Evolutionary conservation across 2,329 filamentous ascomycete genomes (phyloP).

Genomic region (Cercospora brassicicola): DNA sequence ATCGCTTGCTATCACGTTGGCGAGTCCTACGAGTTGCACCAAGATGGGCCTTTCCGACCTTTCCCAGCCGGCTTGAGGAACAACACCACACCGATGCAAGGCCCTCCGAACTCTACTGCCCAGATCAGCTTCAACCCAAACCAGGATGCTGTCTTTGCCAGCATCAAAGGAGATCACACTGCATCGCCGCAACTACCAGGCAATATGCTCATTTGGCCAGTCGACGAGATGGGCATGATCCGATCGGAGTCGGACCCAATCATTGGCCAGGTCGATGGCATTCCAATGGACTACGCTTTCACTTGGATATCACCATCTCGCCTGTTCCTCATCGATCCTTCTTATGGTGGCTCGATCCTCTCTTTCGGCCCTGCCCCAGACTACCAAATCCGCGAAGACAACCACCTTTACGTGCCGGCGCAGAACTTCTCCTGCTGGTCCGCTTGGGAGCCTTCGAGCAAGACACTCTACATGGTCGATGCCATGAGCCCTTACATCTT

Average conservation of each 20-base stretch:
- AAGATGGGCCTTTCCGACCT: background rate
- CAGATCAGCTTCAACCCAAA: background rate
- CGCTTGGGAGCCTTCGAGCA: background rate
- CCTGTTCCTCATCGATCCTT: background rate
- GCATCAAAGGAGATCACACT: background rate
- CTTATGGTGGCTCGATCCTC: background rate
- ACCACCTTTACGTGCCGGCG: background rate
- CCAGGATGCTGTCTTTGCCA: background rate
- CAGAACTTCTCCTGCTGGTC: background rate
- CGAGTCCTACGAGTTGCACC: background rate
- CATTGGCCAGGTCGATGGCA: background rate
- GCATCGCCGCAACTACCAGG: background rate
- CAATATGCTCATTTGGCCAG: background rate
- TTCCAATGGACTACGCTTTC: background rate
- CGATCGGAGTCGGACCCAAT: background rate
- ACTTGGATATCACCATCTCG: background rate
- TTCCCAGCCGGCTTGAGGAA: background rate
- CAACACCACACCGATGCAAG: background rate
- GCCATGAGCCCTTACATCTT: background rate
- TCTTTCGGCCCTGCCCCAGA: background rate
- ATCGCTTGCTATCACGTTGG: background rate
- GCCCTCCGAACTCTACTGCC: background rate
- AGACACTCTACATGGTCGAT: background rate
- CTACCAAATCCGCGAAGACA: background rate
- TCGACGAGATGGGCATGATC: background rate